Conservation (phyloP, 345 rosid species). For the Euphorbia peplus region DNA sequence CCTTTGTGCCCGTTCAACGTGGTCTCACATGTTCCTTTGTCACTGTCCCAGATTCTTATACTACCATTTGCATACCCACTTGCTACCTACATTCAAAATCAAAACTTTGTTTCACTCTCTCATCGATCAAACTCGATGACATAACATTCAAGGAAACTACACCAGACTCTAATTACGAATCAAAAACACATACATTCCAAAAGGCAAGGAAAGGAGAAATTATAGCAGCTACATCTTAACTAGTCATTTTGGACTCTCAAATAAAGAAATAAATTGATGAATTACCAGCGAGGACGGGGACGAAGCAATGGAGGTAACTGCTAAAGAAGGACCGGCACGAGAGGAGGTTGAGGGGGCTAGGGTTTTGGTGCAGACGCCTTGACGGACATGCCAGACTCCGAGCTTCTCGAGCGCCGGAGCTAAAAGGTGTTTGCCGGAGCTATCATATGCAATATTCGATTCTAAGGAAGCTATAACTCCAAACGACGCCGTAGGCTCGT, state of each 20-base stretch:
- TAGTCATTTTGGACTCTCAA: too few relatives aligned
- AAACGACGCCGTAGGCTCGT: conserved; percentile 61
- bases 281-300: conserved; percentile 59
- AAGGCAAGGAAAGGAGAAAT: neutral
- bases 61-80: conserved; percentile 81
- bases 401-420: conserved; percentile 84
- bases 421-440: conserved; percentile 62
- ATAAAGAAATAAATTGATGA: too few relatives aligned
- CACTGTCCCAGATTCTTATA: conserved; percentile 84
- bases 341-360: conserved; percentile 57
- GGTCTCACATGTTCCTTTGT: conserved; percentile 72
- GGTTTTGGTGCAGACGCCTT: conserved; percentile 70
- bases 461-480: conserved; percentile 64
- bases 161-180: neutral
- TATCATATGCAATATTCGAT: conserved; percentile 62
- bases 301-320: conserved; percentile 56
- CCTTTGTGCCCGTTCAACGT: conserved; percentile 83
- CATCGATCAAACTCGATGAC: neutral
- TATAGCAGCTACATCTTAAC: neutral
- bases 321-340: conserved; percentile 42
- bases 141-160: neutral
- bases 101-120: neutral
- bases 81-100: conserved; percentile 32
- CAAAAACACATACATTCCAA: neutral
- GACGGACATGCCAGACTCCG: conserved; percentile 90